Conservation (phyloP, 495 filamentous ascomycete species). For the Hypoxylon fuscum region DNA sequence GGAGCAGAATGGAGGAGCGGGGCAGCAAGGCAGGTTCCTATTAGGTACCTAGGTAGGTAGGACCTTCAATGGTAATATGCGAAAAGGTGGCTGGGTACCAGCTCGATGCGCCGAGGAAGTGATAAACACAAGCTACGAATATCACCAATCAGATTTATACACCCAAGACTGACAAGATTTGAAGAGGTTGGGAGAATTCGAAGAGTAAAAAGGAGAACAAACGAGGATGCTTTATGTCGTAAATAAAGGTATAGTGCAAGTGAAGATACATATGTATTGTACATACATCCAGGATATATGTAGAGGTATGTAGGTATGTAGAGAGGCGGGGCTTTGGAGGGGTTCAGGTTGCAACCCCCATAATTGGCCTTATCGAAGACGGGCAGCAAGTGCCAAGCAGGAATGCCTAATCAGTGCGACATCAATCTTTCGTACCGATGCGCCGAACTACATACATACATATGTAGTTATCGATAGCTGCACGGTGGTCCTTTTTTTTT, state of each 20-base stretch:
- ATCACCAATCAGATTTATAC: conserved; percentile 10
- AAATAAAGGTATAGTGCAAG: conserved; percentile 21
- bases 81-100: conserved; percentile 12
- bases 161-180: conserved; percentile 2
- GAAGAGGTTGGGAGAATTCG: conserved; percentile 25
- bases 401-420: conserved; percentile 27
- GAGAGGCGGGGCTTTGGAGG: conserved; percentile 35
- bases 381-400: too few relatives aligned
- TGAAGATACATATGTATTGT: conserved; percentile 8
- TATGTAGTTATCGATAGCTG: conserved; percentile 23
- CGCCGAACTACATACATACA: conserved; percentile 1
- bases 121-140: conserved; percentile 1
- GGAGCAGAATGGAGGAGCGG: conserved; percentile 29
- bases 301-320: conserved; percentile 10
- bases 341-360: conserved; percentile 29
- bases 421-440: conserved; percentile 8
- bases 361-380: conserved; percentile 24
- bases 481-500: conserved; percentile 5
- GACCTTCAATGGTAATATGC: too few relatives aligned
- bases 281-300: conserved; percentile 14
- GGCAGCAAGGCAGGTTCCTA: conserved; percentile 19
- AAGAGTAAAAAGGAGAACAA: conserved; percentile 18
- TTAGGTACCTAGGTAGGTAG: not conserved
- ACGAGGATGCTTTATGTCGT: conserved; percentile 27
- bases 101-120: conserved; percentile 5